phyloP scores from a whole-genome alignment of 192 early-diverging fungal species.

The Coemansia sp. region DNA sequence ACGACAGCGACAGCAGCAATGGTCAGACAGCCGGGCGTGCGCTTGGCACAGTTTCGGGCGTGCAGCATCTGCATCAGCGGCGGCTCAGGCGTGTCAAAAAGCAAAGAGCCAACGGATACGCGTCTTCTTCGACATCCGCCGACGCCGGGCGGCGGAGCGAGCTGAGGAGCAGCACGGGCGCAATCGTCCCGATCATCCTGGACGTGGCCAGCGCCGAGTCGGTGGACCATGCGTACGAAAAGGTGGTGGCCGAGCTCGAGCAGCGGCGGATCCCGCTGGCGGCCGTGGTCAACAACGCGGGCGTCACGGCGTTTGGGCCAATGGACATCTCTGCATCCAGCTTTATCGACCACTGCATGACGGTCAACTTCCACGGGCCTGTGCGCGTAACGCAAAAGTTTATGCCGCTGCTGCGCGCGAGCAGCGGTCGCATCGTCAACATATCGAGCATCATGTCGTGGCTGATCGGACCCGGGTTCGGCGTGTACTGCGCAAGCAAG shows the following conservation, averaged over 20 bases:
- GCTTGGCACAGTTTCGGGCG: neutral
- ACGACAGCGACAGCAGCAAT: conserved; percentile 1
- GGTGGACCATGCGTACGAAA: conserved; percentile 32
- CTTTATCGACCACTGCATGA: conserved; percentile 43
- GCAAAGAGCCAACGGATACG: neutral
- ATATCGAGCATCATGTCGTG: conserved; percentile 53
- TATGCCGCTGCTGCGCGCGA: conserved; percentile 48
- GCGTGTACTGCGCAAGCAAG: conserved; percentile 56
- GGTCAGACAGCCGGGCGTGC: neutral
- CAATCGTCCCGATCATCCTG: conserved; percentile 46
- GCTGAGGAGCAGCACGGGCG: conserved; percentile 5
- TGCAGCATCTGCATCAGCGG: conserved; percentile 17
- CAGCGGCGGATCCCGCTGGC: conserved; percentile 41
- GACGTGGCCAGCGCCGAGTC: conserved; percentile 44
- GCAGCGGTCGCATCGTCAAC: conserved; percentile 53
- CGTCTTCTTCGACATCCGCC: neutral
- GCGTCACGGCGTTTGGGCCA: conserved; percentile 47
- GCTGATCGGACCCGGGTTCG: conserved; percentile 54
- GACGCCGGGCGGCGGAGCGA: neutral
- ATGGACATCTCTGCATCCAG: conserved; percentile 45
- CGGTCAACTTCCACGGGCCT: conserved; percentile 54
- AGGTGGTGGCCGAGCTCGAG: conserved; percentile 33
- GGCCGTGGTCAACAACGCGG: conserved; percentile 54
- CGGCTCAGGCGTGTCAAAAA: conserved; percentile 16
- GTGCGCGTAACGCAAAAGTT: conserved; percentile 50